A percentile compares a stretch with the other conserved stretches of the same genome.
Conservation (phyloP, 1,284 basidiomycete genomes). For the Malassezia restricta region DNA sequence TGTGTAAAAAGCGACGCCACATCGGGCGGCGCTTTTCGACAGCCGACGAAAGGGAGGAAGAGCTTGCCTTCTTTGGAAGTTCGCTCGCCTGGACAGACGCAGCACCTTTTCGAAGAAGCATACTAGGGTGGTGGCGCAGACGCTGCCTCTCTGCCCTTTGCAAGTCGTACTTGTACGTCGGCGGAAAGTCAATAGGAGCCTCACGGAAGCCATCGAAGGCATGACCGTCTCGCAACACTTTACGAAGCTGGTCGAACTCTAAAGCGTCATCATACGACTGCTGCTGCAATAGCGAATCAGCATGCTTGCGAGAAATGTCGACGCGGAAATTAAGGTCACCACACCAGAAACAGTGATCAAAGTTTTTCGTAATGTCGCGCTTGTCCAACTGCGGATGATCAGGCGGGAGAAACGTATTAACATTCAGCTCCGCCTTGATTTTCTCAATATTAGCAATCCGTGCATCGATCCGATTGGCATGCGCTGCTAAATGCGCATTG, state of each 20-base stretch:
- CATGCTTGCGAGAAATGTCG: constrained; percentile 50
- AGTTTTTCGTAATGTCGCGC: constrained; percentile 64
- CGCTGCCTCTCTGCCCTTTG: constrained; percentile 40
- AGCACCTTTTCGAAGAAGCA: background rate
- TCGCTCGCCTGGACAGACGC: background rate
- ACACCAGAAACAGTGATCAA: constrained; percentile 63
- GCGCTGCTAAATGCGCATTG: constrained; percentile 66
- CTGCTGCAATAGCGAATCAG: constrained; percentile 52
- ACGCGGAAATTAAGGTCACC: constrained; percentile 39
- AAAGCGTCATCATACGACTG: constrained; percentile 49
- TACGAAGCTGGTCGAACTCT: constrained; percentile 64
- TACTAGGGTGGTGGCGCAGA: background rate
- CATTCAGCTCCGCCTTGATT: constrained; percentile 51
- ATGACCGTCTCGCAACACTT: constrained; percentile 55
- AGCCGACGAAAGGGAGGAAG: background rate
- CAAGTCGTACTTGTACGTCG: constrained; percentile 72
- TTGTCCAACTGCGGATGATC: constrained; percentile 51
- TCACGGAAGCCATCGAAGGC: constrained; percentile 56
- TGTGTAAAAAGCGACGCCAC: background rate
- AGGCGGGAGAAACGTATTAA: constrained; percentile 53
- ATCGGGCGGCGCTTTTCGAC: background rate
- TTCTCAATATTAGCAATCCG: constrained; percentile 46
- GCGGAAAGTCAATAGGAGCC: constrained; percentile 34
- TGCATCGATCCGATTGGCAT: constrained; percentile 37
- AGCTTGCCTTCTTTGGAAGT: background rate